These are phyloP conservation scores for Leccinum disarticulatum DNA, from an alignment of 768 basidiomycete genomes.

Conservation along the genomic window DNA sequence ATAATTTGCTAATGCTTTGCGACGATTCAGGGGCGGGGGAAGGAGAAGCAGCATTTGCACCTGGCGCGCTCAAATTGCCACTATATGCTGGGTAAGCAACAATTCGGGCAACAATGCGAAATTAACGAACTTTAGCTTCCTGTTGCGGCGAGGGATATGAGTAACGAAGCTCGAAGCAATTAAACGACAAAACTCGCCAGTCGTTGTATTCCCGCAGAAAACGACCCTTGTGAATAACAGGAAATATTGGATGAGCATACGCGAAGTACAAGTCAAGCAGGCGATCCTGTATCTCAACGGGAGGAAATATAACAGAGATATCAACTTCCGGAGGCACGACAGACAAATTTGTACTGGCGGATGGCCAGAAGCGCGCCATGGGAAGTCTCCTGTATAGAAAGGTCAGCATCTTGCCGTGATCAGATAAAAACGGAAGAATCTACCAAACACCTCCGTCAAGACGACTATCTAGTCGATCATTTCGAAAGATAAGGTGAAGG, in stretches of 20 bases:
- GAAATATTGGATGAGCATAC: slow-evolving; percentile 82
- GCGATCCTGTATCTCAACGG: slow-evolving; percentile 59
- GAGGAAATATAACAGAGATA: slow-evolving; percentile 54
- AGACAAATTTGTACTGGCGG: slow-evolving; percentile 42
- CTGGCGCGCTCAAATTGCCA: slow-evolving; percentile 37
- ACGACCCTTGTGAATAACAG: slow-evolving; percentile 70
- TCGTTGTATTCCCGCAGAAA: slow-evolving; percentile 65
- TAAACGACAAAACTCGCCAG: slow-evolving; percentile 37
- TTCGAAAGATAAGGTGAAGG: slow-evolving; percentile 68
- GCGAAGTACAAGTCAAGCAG: slow-evolving; percentile 77
- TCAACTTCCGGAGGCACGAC: slow-evolving; percentile 44
- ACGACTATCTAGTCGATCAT: slow-evolving; percentile 64
- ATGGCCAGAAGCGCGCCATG: slow-evolving; percentile 76
- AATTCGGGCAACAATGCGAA: neutral
- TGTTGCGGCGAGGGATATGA: slow-evolving; percentile 8
- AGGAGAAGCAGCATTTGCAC: slow-evolving; percentile 12
- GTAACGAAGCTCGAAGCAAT: neutral
- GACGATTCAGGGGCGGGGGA: slow-evolving; percentile 43
- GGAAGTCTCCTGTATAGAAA: slow-evolving; percentile 55
- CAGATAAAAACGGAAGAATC: slow-evolving; percentile 18
- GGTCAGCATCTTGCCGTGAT: slow-evolving; percentile 12
- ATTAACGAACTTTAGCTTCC: slow-evolving; percentile 29
- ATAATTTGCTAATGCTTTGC: slow-evolving; percentile 63
- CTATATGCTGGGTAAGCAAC: slow-evolving; percentile 26
- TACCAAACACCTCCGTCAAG: slow-evolving; percentile 70